Percentiles rank a stretch among this genome's conserved stretches.
Evolutionary conservation across 345 rosid species (phyloP).

Genomic region (Dipteronia sinensis): DNA sequence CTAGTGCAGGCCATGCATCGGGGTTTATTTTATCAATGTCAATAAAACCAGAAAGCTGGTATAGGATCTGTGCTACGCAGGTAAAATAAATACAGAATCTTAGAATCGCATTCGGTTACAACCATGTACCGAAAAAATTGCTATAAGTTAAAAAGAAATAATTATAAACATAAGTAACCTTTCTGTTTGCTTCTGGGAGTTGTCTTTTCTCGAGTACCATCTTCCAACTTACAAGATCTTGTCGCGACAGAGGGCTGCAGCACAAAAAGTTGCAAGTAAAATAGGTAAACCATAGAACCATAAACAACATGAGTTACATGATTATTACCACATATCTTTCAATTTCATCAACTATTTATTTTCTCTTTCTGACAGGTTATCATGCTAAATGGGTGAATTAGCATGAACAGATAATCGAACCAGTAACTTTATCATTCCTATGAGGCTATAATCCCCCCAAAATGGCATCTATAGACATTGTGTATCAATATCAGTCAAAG

Average conservation of each 20-base stretch:
- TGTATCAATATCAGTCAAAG: neutral
- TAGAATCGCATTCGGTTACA: neutral
- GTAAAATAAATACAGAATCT: constrained; percentile 15
- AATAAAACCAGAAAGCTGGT: constrained; percentile 76
- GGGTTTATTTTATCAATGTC: constrained; percentile 82
- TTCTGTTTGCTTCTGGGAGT: constrained; percentile 81
- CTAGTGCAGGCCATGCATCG: constrained; percentile 91
- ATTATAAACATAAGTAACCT: constrained; percentile 43
- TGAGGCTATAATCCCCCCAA: neutral
- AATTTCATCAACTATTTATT: neutral
- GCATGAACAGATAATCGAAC: neutral
- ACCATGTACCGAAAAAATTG: neutral
- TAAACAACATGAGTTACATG: neutral
- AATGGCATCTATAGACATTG: neutral
- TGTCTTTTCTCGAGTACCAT: constrained; percentile 83
- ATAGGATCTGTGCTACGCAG: constrained; percentile 46
- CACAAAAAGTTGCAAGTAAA: constrained; percentile 20
- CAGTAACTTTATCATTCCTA: neutral
- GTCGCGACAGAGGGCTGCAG: constrained; percentile 80
- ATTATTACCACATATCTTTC: neutral
- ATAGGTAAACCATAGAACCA: constrained; percentile 8
- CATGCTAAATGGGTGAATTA: neutral
- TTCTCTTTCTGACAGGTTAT: neutral
- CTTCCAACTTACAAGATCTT: constrained; percentile 97
- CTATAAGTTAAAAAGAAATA: neutral